Evolutionary conservation across 768 basidiomycete species (phyloP).

Genomic region (Collybiopsis luxurians): DNA sequence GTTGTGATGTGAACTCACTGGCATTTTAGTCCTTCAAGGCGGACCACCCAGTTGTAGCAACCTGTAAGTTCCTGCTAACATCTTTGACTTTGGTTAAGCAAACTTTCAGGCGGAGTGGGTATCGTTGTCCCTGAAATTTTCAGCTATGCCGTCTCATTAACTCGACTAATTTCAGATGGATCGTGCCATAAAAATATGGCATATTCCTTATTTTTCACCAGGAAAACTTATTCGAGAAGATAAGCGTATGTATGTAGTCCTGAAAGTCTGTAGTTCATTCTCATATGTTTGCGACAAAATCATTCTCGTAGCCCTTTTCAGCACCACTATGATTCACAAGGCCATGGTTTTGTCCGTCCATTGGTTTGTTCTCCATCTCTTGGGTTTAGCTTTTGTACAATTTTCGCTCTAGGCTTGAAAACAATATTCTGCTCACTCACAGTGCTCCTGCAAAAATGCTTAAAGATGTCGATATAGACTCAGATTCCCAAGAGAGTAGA

Average conservation of each 20-base stretch:
- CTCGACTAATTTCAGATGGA: constrained; percentile 50
- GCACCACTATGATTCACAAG: constrained; percentile 62
- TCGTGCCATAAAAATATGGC: constrained; percentile 75
- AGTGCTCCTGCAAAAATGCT: constrained; percentile 52
- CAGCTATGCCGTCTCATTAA: constrained; percentile 6
- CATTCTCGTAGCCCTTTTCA: constrained; percentile 71
- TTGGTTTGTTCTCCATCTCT: constrained; percentile 43
- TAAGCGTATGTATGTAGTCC: constrained; percentile 40
- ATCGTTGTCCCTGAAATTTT: background rate
- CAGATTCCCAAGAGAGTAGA: background rate
- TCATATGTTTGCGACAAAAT: too few relatives aligned
- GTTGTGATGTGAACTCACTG: background rate
- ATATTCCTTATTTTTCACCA: constrained; percentile 38
- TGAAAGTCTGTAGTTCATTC: too few relatives aligned
- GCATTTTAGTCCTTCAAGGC: constrained; percentile 63
- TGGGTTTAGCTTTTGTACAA: background rate
- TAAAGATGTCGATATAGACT: background rate
- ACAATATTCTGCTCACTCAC: constrained; percentile 54
- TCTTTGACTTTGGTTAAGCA: too few relatives aligned
- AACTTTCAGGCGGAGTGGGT: too few relatives aligned
- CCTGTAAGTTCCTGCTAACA: constrained; percentile 34
- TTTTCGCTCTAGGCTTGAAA: constrained; percentile 42
- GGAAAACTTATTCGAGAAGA: constrained; percentile 48
- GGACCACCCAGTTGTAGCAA: constrained; percentile 62
- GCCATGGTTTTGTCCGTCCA: constrained; percentile 60